These are phyloP conservation scores for Pleurotus tuber-regium DNA, from an alignment of 768 basidiomycete genomes.

Conservation along the genomic window DNA sequence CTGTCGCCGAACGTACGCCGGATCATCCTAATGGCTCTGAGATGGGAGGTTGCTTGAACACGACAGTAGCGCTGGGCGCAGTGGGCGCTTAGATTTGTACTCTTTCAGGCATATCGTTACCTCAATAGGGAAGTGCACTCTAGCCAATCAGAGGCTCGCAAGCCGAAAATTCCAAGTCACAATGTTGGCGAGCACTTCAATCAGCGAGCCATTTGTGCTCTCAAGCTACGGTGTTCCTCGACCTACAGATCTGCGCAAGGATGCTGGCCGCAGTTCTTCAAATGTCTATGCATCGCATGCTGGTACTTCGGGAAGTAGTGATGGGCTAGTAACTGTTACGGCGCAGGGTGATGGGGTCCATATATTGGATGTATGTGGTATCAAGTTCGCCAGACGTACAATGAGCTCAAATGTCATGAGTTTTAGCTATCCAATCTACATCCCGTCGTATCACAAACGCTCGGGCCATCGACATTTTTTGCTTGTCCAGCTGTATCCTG, in stretches of 20 bases:
- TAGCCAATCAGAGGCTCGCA: conserved; percentile 5
- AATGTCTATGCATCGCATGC: conserved; percentile 34
- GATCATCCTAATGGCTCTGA: no score
- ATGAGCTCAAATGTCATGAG: conserved; percentile 1
- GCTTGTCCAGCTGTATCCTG: conserved; percentile 54
- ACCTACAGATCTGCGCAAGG: conserved; percentile 24
- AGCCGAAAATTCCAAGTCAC: conserved; percentile 6
- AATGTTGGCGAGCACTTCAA: conserved; percentile 20
- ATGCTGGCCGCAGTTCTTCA: conserved; percentile 16
- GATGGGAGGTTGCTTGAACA: no score
- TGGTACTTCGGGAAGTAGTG: conserved; percentile 32
- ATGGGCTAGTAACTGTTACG: conserved; percentile 64
- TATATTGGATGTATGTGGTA: conserved; percentile 60
- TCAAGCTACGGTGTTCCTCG: conserved; percentile 30
- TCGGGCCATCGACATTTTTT: conserved; percentile 65
- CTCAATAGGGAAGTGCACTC: not conserved
- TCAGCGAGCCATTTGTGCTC: conserved; percentile 37
- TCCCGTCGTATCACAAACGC: conserved; percentile 64
- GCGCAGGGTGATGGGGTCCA: conserved; percentile 76
- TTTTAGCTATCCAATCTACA: conserved; percentile 62
- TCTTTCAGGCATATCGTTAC: no score
- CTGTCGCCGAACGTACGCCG: no score
- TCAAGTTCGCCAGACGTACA: not conserved
- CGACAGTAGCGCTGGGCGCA: no score
- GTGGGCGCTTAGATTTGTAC: no score